phyloP scores from a whole-genome alignment of 2,329 filamentous ascomycete species.

The Cladophialophora immunda region DNA sequence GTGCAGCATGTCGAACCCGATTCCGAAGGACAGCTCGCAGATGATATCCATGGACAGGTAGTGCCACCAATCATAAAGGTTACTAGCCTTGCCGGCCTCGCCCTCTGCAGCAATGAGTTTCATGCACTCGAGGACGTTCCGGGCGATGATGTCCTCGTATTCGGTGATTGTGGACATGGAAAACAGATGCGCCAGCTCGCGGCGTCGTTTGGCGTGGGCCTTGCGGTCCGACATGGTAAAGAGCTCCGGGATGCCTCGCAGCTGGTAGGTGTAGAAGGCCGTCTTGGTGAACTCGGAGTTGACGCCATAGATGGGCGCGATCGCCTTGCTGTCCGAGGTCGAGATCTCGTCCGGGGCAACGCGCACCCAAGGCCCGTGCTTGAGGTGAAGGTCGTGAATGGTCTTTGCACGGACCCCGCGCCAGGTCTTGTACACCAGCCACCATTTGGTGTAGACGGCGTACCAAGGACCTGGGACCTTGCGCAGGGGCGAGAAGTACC shows the following conservation, averaged over 20 bases:
- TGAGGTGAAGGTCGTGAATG: slow-evolving; percentile 21
- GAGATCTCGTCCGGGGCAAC: slow-evolving; percentile 20
- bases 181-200: slow-evolving; percentile 18
- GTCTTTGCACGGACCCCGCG: slow-evolving; percentile 18
- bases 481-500: slow-evolving; percentile 18
- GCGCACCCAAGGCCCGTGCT: slow-evolving; percentile 17
- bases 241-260: slow-evolving; percentile 19
- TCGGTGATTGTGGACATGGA: slow-evolving; percentile 25
- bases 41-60: slow-evolving; percentile 29
- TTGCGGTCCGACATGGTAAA: slow-evolving; percentile 23
- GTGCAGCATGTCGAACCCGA: slow-evolving; percentile 22
- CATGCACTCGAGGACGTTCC: slow-evolving; percentile 20
- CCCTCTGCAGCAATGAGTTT: slow-evolving; percentile 18
- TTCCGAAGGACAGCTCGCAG: slow-evolving; percentile 20
- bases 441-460: slow-evolving; percentile 20
- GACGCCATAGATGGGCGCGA: slow-evolving; percentile 23
- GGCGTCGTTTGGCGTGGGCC: slow-evolving; percentile 22
- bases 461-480: slow-evolving; percentile 18
- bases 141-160: slow-evolving; percentile 19
- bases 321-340: slow-evolving; percentile 22
- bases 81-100: slow-evolving; percentile 14
- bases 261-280: slow-evolving; percentile 20
- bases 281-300: slow-evolving; percentile 27
- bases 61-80: slow-evolving; percentile 26
- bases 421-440: slow-evolving; percentile 22